Evolutionary conservation across 345 rosid genomes (phyloP).

Genomic region (Bruguiera sexangula): DNA sequence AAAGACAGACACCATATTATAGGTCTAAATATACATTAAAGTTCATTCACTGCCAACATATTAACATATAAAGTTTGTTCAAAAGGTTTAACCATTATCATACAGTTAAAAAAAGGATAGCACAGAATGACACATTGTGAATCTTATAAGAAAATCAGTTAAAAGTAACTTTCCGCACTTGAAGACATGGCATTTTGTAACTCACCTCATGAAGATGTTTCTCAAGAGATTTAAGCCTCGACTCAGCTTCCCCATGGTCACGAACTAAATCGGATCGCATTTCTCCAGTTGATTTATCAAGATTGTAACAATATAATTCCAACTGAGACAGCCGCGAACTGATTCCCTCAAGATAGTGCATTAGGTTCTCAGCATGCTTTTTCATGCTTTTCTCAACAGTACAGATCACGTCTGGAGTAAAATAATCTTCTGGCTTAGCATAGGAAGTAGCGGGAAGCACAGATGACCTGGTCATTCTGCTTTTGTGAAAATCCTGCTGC

Average conservation of each 20-base stretch:
- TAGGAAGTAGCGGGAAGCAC: constrained; percentile 55
- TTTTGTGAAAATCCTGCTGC: constrained; percentile 71
- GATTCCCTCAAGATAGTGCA: constrained; percentile 94
- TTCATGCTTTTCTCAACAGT: constrained; percentile 75
- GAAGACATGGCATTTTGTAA: background rate
- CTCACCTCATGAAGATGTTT: constrained; percentile 94
- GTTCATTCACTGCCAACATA: too few relatives aligned
- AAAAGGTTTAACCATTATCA: too few relatives aligned
- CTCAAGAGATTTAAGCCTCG: constrained; percentile 80
- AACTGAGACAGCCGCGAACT: constrained; percentile 92
- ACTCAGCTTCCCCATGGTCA: constrained; percentile 67
- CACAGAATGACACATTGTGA: too few relatives aligned
- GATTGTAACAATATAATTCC: constrained; percentile 90
- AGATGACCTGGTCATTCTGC: constrained; percentile 65
- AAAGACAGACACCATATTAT: too few relatives aligned
- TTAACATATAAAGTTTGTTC: too few relatives aligned
- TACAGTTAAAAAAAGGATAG: too few relatives aligned
- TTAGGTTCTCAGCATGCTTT: constrained; percentile 61
- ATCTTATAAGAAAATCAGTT: background rate
- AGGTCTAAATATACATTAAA: too few relatives aligned
- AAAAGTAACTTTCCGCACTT: background rate
- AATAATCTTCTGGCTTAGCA: constrained; percentile 80
- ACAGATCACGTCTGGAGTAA: constrained; percentile 52
- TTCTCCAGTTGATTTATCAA: constrained; percentile 90
- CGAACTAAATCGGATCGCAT: constrained; percentile 74